Base-by-base conservation (phyloP, 768 basidiomycete species). In the Rhodocollybia butyracea region DNA sequence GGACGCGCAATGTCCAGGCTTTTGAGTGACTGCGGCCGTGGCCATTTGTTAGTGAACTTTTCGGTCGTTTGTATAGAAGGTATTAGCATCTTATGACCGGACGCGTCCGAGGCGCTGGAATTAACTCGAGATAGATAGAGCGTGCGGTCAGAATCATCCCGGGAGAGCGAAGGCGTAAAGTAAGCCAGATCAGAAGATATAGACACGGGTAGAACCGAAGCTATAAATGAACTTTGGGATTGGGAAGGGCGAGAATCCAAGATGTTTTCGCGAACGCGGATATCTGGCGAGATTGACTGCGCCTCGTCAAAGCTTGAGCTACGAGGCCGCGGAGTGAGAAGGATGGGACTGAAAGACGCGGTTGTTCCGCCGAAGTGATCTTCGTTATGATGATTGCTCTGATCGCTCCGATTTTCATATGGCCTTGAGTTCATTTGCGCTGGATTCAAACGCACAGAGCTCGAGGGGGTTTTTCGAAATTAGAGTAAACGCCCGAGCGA, bases 31-130 rank as follows among this genome's bases (percentile, higher is more conserved):
- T 29, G 52, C 3, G 54, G 57, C 30, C 46, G 38, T 41, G 56
- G 56, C 59, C 59, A 60, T 58, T 60, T 60, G 21, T 54, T 47
- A 39, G 47, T 58, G 26, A 46, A 57, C 52, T 43, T 51, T 15
- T 38, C 54, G 46, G 43, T 53, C 22, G 51, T 53, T 22, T 43
- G 15, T 11, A 53, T 29, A 13, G 51, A 53, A 30, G 51, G 22
- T 17, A 53, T 43, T 17, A 53, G 21, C 10, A n/a, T n/a, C 15
- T 42, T 27, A 27, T 43, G 38, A 11, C 15, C 51, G 39, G 51
- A 39, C 26, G 19, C 21, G 11, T 34, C 19, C 13, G 48, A 50
- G 22, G 12, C n/a, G 12, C 4, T 50, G n/a, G 48, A 50, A 8
- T 26, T 31, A 50, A 11, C 1, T 19, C 46, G 34, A 38, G 48